phyloP scores from a whole-genome alignment of 257 asterid species.

The Solanum virginianum region DNA sequence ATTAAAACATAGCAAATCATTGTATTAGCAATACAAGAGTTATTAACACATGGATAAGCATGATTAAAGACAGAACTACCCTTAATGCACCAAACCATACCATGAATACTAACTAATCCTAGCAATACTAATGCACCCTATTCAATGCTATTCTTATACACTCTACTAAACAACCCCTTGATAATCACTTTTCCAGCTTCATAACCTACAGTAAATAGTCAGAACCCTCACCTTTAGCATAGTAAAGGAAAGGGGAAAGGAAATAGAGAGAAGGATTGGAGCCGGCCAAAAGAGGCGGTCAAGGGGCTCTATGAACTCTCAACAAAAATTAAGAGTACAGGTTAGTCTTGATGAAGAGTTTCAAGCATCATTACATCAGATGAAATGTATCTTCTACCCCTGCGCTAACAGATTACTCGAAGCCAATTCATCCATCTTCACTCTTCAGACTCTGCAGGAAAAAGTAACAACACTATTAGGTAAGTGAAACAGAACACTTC shows the following conservation, averaged over 20 bases:
- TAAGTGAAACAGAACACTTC: not conserved
- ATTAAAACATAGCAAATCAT: too few relatives aligned
- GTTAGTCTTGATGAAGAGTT: not conserved
- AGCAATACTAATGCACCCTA: too few relatives aligned
- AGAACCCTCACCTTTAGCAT: not conserved
- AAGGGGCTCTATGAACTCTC: not conserved
- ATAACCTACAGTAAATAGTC: not conserved
- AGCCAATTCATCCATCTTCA: not conserved
- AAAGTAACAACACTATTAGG: not conserved
- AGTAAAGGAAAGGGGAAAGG: not conserved
- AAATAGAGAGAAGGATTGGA: not conserved
- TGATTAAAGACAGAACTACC: too few relatives aligned
- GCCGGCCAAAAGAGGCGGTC: not conserved
- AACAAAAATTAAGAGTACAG: not conserved
- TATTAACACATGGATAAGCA: too few relatives aligned
- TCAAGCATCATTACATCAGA: not conserved
- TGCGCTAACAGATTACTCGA: not conserved
- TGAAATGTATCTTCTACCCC: not conserved
- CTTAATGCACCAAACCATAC: too few relatives aligned
- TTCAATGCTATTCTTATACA: too few relatives aligned
- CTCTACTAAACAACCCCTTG: too few relatives aligned
- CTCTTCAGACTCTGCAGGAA: conserved; percentile 12
- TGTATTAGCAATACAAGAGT: too few relatives aligned
- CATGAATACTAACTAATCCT: too few relatives aligned
- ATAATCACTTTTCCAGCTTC: not conserved